Base-by-base conservation (phyloP, 257 asterid genomes). In the Salvia splendens region DNA sequence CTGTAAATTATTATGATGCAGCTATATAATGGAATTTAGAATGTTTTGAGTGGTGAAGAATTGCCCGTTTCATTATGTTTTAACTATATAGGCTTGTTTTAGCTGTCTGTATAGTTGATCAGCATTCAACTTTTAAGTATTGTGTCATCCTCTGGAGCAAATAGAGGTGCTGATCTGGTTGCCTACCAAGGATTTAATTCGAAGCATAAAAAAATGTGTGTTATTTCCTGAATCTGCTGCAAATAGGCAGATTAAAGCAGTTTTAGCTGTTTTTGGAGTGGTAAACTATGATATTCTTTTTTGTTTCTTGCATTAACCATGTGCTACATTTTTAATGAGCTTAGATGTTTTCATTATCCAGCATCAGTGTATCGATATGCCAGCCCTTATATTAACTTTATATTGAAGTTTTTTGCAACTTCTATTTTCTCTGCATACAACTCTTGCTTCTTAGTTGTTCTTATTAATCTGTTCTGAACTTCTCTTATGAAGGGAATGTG, bases 401-500 rank as follows among this genome's bases (percentile, higher is more conserved):
- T 11, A 41, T 30, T 12, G 17, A 56, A 36, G 17, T 28, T 30
- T 14, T 6, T 15, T 40, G 16, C 43, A 30, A 50, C 49, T 28
- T 41, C 45, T 42, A 32, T 8, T 72, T 16, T 17, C 69, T 51
- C 3, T 51, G 43, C 65, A 12, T 43, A 45, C 33, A 3, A 15
- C 67, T 66, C 58, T 56, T 48, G 58, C 33, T 24, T 50, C 51
- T 28, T 68, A 41, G 16, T 50, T 68, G 33, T 45, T 69, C 8
- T 61, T 28, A 42, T 30, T 56, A 47, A 49, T 56, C 45, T 59
- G 36, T 55, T 61, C 64, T 78, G 30, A 24, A 24, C 48, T 55
- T 60, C 42, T 48, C 41, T 58, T 60, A 12, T 77, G 75, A 57
- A 94, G 98, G 99, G 98, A 30, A 94, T 91, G 98, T 83, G 95